Evolutionary conservation across 2,329 filamentous ascomycete genomes (phyloP).

Genomic region (Fusarium falciforme): DNA sequence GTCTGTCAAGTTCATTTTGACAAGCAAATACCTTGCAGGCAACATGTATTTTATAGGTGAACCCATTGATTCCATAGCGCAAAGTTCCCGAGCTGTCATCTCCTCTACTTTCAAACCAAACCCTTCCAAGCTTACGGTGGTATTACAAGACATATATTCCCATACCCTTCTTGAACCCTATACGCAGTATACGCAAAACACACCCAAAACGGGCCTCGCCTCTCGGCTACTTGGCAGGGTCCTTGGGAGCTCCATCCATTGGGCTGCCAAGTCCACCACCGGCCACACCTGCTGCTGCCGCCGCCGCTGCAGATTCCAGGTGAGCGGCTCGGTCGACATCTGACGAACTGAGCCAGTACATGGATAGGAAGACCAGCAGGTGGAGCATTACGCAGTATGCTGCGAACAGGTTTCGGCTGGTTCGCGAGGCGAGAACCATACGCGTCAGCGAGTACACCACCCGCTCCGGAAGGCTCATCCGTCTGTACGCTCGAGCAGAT

Average conservation of each 20-base stretch:
- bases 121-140: slow-evolving; percentile 8
- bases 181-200: slow-evolving; percentile 24
- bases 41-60: not conserved
- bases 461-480: slow-evolving; percentile 92
- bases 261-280: slow-evolving; percentile 48
- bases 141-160: slow-evolving; percentile 25
- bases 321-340: slow-evolving; percentile 73
- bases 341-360: slow-evolving; percentile 83
- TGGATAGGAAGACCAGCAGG: slow-evolving; percentile 84
- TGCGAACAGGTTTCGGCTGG: slow-evolving; percentile 93
- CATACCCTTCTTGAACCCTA: slow-evolving; percentile 10
- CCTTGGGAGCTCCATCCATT: slow-evolving; percentile 42
- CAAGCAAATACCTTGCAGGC: not conserved
- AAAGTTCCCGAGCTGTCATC: slow-evolving; percentile 19
- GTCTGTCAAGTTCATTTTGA: not conserved
- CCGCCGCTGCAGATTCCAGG: slow-evolving; percentile 61
- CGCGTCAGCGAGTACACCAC: slow-evolving; percentile 91
- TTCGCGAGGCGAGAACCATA: slow-evolving; percentile 89
- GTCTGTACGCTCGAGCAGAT: slow-evolving; percentile 87
- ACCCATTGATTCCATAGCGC: slow-evolving; percentile 8
- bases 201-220: slow-evolving; percentile 14
- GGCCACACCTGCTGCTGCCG: slow-evolving; percentile 58
- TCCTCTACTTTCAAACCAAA: slow-evolving; percentile 14
- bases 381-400: slow-evolving; percentile 91
- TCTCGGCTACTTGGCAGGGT: slow-evolving; percentile 37